phyloP scores from a whole-genome alignment of 2,329 filamentous ascomycete genomes.

The Aspergillus sp. region DNA sequence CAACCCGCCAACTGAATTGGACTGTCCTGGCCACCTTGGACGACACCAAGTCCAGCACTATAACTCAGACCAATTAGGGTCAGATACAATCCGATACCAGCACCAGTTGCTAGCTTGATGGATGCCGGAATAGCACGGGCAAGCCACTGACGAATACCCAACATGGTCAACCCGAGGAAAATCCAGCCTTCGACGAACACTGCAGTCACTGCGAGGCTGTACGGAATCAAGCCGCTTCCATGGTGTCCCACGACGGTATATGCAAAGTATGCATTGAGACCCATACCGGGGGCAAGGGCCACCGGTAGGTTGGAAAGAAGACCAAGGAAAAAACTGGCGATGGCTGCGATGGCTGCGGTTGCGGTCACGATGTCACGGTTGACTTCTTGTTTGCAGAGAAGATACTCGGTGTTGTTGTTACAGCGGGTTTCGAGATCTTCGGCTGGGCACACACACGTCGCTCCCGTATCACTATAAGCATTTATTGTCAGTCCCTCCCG shows the following conservation, averaged over 20 bases:
- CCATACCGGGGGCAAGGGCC: constrained; percentile 72
- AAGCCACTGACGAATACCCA: constrained; percentile 85
- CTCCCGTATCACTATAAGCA: constrained; percentile 56
- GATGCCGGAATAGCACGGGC: constrained; percentile 78
- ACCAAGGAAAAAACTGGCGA: constrained; percentile 82
- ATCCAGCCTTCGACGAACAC: constrained; percentile 88
- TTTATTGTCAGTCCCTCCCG: neutral
- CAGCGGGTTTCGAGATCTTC: constrained; percentile 46
- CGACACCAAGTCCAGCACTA: constrained; percentile 75
- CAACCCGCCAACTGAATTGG: constrained; percentile 78
- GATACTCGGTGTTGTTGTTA: constrained; percentile 47
- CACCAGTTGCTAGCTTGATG: constrained; percentile 83
- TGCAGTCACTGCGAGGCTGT: constrained; percentile 74
- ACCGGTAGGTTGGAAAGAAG: constrained; percentile 78
- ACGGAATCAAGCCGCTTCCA: constrained; percentile 71
- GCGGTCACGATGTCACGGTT: constrained; percentile 80
- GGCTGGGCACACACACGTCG: constrained; percentile 71
- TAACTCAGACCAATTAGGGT: constrained; percentile 68
- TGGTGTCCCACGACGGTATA: constrained; percentile 78
- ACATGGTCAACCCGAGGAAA: constrained; percentile 75
- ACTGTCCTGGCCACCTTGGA: constrained; percentile 67
- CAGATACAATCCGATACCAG: constrained; percentile 81
- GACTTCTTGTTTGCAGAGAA: constrained; percentile 53
- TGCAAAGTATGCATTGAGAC: constrained; percentile 83
- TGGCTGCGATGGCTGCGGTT: constrained; percentile 76